Evolutionary conservation across 139 green algal genomes (phyloP).

Genomic region (Pseudopediastrum boryanum): DNA sequence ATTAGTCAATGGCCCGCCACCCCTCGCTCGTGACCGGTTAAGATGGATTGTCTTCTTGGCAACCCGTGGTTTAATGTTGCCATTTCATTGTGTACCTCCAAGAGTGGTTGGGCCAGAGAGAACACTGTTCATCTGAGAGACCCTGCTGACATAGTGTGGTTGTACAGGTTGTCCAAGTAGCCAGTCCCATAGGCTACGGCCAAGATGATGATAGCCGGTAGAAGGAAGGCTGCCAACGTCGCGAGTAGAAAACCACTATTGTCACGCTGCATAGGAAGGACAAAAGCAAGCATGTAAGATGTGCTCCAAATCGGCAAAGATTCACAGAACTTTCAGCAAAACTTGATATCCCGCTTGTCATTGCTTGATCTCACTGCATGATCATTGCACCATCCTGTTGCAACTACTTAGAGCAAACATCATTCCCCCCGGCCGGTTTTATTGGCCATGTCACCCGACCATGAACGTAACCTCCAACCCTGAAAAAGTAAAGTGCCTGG

Average conservation of each 20-base stretch:
- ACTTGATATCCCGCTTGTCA: background rate
- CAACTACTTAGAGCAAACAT: background rate
- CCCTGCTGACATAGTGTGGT: slow-evolving; percentile 16
- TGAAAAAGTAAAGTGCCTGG: too few relatives aligned
- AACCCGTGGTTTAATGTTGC: too few relatives aligned
- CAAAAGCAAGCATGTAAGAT: background rate
- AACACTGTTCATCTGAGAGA: too few relatives aligned
- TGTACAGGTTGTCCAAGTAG: slow-evolving; percentile 58
- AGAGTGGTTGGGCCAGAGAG: too few relatives aligned
- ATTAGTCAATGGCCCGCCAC: too few relatives aligned
- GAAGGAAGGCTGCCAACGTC: slow-evolving; percentile 44
- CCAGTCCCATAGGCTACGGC: slow-evolving; percentile 44
- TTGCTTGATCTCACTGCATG: background rate
- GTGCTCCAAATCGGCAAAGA: background rate
- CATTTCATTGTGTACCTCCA: too few relatives aligned
- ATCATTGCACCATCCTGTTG: background rate
- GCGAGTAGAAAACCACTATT: slow-evolving; percentile 24
- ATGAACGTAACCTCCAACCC: too few relatives aligned
- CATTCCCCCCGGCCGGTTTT: too few relatives aligned
- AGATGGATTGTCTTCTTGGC: too few relatives aligned
- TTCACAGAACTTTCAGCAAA: background rate
- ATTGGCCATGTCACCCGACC: too few relatives aligned
- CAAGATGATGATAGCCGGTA: slow-evolving; percentile 51
- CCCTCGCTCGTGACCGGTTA: too few relatives aligned
- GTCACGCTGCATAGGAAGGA: slow-evolving; percentile 10